Base-by-base conservation (phyloP, 176 grass and related monocot species). In the Eleusine indica region DNA sequence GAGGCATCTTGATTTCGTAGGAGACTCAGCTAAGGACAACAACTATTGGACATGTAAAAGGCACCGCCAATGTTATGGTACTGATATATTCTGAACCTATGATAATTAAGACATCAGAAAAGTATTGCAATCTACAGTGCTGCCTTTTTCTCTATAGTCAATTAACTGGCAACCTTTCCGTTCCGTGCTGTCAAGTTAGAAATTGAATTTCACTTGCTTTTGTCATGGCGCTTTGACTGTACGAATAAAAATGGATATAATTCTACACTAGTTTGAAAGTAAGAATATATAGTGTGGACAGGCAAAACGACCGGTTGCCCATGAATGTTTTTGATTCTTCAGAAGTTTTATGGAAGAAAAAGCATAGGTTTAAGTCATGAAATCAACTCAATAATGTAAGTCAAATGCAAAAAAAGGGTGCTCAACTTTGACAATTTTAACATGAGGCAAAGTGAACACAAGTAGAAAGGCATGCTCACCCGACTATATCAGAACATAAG, bases 401-500 rank as follows among this genome's bases (percentile, higher is more conserved):
- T 35, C 32, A 35, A 35, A 2, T 35, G 32, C 32, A 35, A 35
- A 35, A 35, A 35, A 35, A 35, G 2, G 32, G 32, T 35, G 32
- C 32, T 35, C 32, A 35, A 35, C 32, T 35, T 35, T 35, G 32
- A 35, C 32, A 35, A 35, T 35, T 35, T 35, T 35, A 35, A 35
- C 32, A 25, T 25, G 32, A 35, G 32, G 32, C 32, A 35, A 35
- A 35, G 11, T 6, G 7, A 46, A 91, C 32, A 56, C 7, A 77
- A 77, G 73, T 63, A 30, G 57, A 35, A 80, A 89, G 52, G 70
- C 7, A 37, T 63, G 37, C 96, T 94, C 75, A 99, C 97, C 97
- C 97, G 11, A 99, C 97, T 88, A 99, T 81, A 96, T 99, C 97
- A 75, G 97, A 93, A 5, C 93, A 94, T 13, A 99, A 86, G 74